phyloP scores from a whole-genome alignment of 768 basidiomycete species.

The Dioszegia hungarica region DNA sequence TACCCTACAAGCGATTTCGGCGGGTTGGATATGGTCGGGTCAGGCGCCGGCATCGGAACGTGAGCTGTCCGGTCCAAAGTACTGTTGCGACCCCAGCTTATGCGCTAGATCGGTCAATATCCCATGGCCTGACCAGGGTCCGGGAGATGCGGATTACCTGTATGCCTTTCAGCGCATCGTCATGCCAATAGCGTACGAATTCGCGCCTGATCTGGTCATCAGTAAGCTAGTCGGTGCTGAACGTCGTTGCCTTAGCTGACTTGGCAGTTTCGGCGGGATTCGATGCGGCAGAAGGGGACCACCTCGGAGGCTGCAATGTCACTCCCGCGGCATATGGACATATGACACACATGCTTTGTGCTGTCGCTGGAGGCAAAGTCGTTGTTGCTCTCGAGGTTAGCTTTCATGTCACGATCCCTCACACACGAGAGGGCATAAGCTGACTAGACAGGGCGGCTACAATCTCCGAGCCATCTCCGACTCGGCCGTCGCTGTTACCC shows the following conservation, averaged over 20 bases:
- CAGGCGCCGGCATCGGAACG: constrained; percentile 75
- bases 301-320: constrained; percentile 84
- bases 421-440: not conserved
- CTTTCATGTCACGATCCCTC: too few relatives aligned
- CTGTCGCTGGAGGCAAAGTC: constrained; percentile 78
- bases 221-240: constrained; percentile 56
- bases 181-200: constrained; percentile 96
- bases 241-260: constrained; percentile 5
- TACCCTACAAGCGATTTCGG: constrained; percentile 94
- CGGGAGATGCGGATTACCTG: constrained; percentile 93
- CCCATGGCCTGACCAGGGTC: constrained; percentile 82
- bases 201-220: constrained; percentile 90
- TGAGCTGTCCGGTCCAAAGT: constrained; percentile 51
- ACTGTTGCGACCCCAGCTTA: constrained; percentile 41
- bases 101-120: constrained; percentile 71
- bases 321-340: constrained; percentile 91
- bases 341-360: constrained; percentile 95
- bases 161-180: constrained; percentile 92
- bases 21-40: constrained; percentile 75
- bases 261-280: constrained; percentile 89
- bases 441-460: constrained; percentile 76
- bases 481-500: constrained; percentile 80
- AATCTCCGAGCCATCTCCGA: constrained; percentile 80
- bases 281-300: constrained; percentile 90
- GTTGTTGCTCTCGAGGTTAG: constrained; percentile 89